Evolutionary conservation across 768 basidiomycete species (phyloP).

Genomic region (Suillus decipiens): DNA sequence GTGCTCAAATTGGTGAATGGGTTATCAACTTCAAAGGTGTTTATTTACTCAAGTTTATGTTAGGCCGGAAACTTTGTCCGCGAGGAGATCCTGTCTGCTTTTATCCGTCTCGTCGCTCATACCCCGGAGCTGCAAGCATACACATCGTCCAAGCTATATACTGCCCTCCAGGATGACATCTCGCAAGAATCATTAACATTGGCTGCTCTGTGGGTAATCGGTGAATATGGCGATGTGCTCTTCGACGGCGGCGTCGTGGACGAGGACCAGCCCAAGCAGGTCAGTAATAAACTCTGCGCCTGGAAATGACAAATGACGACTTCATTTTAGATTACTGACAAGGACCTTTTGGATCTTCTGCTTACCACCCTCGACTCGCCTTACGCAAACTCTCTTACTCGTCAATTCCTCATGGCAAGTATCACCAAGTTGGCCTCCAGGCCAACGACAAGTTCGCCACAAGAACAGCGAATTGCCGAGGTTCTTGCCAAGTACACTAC

Average conservation of each 20-base stretch:
- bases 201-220: conserved; percentile 92
- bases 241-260: conserved; percentile 83
- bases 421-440: conserved; percentile 90
- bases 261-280: conserved; percentile 71
- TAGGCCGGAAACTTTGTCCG: conserved; percentile 98
- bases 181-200: conserved; percentile 96
- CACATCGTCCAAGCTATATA: conserved; percentile 88
- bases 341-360: conserved; percentile 83
- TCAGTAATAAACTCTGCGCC: conserved; percentile 34
- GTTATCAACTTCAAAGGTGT: not conserved
- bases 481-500: conserved; percentile 81
- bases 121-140: conserved; percentile 97
- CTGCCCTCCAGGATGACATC: conserved; percentile 84
- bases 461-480: conserved; percentile 79
- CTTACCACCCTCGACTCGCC: conserved; percentile 90
- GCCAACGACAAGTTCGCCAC: conserved; percentile 58
- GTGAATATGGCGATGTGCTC: conserved; percentile 92
- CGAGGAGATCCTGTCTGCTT: conserved; percentile 93
- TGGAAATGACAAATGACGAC: not conserved
- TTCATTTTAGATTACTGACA: conserved; percentile 65
- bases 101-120: conserved; percentile 94
- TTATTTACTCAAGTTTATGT: conserved; percentile 10
- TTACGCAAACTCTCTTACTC: conserved; percentile 86
- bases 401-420: conserved; percentile 90
- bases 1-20: conserved; percentile 82